These are phyloP conservation scores for Pterocarpus macrocarpus DNA, from an alignment of 306 rosid species.

Conservation along the genomic window DNA sequence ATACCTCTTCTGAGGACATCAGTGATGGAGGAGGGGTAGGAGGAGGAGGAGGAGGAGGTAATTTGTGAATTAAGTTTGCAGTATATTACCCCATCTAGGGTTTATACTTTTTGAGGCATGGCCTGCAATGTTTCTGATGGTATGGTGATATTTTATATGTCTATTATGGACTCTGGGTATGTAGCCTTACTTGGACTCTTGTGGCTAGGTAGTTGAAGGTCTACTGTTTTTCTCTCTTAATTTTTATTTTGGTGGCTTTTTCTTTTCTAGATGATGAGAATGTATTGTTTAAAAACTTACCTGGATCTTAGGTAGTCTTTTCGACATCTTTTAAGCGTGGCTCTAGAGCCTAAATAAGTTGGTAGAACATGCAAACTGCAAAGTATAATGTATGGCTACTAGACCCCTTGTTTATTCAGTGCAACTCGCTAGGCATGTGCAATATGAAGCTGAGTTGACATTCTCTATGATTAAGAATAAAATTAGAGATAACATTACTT, in stretches of 20 bases:
- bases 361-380: conserved; percentile 48
- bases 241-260: conserved; percentile 41
- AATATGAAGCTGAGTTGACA: conserved; percentile 57
- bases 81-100: conserved; percentile 57
- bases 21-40: conserved; percentile 60
- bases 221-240: conserved; percentile 32
- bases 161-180: conserved; percentile 45
- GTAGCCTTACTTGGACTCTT: conserved; percentile 55
- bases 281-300: conserved; percentile 19
- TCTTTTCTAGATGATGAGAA: conserved; percentile 18
- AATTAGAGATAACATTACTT: conserved; percentile 43
- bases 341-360: conserved; percentile 53
- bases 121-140: conserved; percentile 46
- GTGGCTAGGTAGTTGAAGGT: conserved; percentile 46
- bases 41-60: conserved; percentile 56
- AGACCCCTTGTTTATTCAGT: conserved; percentile 52
- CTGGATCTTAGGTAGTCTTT: conserved; percentile 38
- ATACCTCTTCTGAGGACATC: conserved; percentile 49
- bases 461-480: conserved; percentile 58
- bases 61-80: conserved; percentile 52
- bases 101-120: conserved; percentile 55
- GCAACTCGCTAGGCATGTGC: conserved; percentile 65
- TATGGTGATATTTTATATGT: conserved; percentile 47
- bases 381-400: conserved; percentile 49
- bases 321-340: conserved; percentile 3